Conservation (phyloP, 2,329 filamentous ascomycete genomes). For the Dothistroma pini region DNA sequence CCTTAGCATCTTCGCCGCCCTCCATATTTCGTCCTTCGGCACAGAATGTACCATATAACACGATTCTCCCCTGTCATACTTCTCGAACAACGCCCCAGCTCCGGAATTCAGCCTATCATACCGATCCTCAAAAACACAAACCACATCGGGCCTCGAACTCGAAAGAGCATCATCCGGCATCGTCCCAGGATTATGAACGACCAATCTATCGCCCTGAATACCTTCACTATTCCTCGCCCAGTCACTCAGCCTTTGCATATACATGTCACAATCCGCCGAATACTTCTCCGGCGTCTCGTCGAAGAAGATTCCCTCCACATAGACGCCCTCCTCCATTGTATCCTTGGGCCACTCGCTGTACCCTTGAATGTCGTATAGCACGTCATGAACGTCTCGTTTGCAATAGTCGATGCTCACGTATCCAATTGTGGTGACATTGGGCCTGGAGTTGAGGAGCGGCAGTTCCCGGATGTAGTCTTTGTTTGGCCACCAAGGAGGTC, state of each 20-base stretch:
- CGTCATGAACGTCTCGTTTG: slow-evolving; percentile 18
- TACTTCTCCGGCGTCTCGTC: slow-evolving; percentile 28
- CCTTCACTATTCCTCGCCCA: slow-evolving; percentile 3
- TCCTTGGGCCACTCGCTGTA: slow-evolving; percentile 28
- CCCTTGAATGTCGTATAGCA: slow-evolving; percentile 23
- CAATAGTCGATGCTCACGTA: slow-evolving; percentile 29
- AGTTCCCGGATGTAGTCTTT: slow-evolving; percentile 27
- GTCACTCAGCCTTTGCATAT: background rate
- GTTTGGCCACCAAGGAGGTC: slow-evolving; percentile 21
- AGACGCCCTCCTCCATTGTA: slow-evolving; percentile 16
- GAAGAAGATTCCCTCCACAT: slow-evolving; percentile 31
- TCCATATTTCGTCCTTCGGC: background rate
- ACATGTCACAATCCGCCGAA: background rate
- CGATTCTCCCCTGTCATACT: background rate
- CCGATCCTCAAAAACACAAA: background rate
- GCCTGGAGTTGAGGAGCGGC: slow-evolving; percentile 25
- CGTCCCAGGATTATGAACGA: background rate
- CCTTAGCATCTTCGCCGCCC: background rate
- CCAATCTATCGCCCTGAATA: background rate
- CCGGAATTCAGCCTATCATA: background rate
- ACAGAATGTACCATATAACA: slow-evolving; percentile 3
- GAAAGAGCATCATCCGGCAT: background rate
- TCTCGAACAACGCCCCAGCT: background rate
- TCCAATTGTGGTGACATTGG: slow-evolving; percentile 28
- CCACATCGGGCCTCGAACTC: background rate